Evolutionary conservation across 2,329 filamentous ascomycete genomes (phyloP).

Genomic region (Neoascochyta sp.): DNA sequence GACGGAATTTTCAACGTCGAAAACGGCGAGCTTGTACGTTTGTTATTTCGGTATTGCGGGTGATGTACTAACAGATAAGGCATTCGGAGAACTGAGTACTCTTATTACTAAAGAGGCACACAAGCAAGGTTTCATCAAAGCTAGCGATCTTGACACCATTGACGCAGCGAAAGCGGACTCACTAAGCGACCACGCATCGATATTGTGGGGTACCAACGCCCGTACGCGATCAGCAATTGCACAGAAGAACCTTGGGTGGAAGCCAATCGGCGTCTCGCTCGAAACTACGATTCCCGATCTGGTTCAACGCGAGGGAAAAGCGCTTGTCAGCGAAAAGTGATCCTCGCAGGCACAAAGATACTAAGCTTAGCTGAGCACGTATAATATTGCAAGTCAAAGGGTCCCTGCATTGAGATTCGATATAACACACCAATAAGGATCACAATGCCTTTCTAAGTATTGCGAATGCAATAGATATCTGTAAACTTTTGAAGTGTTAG

Average conservation of each 20-base stretch:
- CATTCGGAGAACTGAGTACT: conserved; percentile 10
- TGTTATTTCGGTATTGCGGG: background rate
- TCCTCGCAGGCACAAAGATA: too few relatives aligned
- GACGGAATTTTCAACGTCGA: conserved; percentile 63
- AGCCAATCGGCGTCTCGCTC: conserved; percentile 8
- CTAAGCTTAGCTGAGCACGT: too few relatives aligned
- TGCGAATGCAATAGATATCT: background rate
- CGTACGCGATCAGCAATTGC: conserved; percentile 11
- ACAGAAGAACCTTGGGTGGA: conserved; percentile 9
- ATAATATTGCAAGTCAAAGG: too few relatives aligned
- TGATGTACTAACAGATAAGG: conserved; percentile 1
- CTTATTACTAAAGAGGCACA: conserved; percentile 13
- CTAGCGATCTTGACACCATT: conserved; percentile 7
- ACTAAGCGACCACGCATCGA: conserved; percentile 12
- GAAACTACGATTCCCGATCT: conserved; percentile 6
- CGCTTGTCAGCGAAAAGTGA: background rate
- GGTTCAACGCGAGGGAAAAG: conserved; percentile 6
- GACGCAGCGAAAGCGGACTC: conserved; percentile 14
- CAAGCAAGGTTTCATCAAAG: conserved; percentile 11
- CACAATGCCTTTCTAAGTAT: background rate
- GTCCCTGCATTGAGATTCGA: background rate
- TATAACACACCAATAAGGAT: background rate
- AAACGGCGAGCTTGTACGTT: conserved; percentile 42
- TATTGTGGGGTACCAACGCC: conserved; percentile 19
- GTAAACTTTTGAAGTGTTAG: background rate